Conservation (phyloP, 345 rosid genomes). For the Aurinia saxatilis region DNA sequence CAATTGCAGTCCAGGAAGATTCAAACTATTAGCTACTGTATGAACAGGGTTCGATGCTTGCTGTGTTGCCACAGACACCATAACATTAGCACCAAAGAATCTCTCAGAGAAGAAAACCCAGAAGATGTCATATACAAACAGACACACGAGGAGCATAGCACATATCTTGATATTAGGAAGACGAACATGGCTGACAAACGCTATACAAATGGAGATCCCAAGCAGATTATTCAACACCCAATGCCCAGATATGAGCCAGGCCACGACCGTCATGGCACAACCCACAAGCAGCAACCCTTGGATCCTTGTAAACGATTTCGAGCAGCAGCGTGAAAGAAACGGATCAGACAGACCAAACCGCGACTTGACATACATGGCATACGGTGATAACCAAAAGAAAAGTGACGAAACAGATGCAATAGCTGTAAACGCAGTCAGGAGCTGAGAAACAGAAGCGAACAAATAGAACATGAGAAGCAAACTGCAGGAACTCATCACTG, state of each 20-base stretch:
- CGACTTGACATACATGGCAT: constrained; percentile 48
- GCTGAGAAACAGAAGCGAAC: constrained; percentile 86
- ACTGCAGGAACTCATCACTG: constrained; percentile 96
- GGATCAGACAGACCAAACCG: constrained; percentile 77
- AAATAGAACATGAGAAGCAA: constrained; percentile 93
- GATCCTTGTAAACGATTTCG: constrained; percentile 63
- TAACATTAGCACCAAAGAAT: constrained; percentile 95
- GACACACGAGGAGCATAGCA: constrained; percentile 74
- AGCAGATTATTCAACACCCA: constrained; percentile 90
- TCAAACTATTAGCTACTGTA: constrained; percentile 86
- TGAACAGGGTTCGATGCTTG: constrained; percentile 96
- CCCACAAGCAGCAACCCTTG: constrained; percentile 54
- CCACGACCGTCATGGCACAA: constrained; percentile 54
- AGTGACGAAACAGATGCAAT: constrained; percentile 84
- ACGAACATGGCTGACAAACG: constrained; percentile 94
- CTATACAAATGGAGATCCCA: constrained; percentile 91
- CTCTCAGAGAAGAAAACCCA: constrained; percentile 99
- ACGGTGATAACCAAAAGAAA: constrained; percentile 75
- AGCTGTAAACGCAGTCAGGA: constrained; percentile 87
- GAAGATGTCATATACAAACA: constrained; percentile 91
- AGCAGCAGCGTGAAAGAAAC: constrained; percentile 74
- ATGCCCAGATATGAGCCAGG: constrained; percentile 93
- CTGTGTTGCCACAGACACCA: constrained; percentile 98
- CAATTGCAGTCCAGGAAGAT: constrained; percentile 87
- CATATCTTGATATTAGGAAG: constrained; percentile 94